Conservation (phyloP, 495 filamentous ascomycete species). For the Neurospora cerealis region DNA sequence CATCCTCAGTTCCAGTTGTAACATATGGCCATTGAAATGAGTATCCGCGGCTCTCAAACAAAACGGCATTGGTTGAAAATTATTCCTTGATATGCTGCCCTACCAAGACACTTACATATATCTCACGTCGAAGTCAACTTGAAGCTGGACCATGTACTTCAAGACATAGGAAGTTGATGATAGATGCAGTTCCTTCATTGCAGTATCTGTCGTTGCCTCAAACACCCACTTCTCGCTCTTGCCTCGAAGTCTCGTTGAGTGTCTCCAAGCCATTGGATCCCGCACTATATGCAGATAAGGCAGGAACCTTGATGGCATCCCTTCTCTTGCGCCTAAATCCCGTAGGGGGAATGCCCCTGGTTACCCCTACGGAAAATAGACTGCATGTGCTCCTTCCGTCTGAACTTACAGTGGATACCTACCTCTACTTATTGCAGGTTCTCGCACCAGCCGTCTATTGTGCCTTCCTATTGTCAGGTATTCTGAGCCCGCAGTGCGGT, state of each 20-base stretch:
- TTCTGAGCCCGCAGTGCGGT: not conserved
- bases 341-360: too few species aligned
- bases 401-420: not conserved
- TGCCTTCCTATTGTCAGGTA: not conserved
- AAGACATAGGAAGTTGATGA: not conserved
- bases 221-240: not conserved
- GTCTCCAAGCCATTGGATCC: not conserved
- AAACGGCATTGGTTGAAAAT: not conserved
- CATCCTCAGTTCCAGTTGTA: not conserved
- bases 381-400: not conserved
- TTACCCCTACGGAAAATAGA: too few species aligned
- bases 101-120: not conserved
- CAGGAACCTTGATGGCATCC: not conserved
- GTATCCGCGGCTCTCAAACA: not conserved
- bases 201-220: not conserved
- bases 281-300: not conserved
- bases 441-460: not conserved
- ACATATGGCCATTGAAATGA: not conserved
- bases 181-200: not conserved
- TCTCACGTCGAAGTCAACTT: not conserved
- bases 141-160: not conserved
- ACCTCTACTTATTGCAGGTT: not conserved
- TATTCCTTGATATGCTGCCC: not conserved
- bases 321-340: not conserved
- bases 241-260: not conserved